These are phyloP conservation scores for Monosporozyma servazzii DNA, from an alignment of 805 yeast species.

Conservation along the genomic window DNA sequence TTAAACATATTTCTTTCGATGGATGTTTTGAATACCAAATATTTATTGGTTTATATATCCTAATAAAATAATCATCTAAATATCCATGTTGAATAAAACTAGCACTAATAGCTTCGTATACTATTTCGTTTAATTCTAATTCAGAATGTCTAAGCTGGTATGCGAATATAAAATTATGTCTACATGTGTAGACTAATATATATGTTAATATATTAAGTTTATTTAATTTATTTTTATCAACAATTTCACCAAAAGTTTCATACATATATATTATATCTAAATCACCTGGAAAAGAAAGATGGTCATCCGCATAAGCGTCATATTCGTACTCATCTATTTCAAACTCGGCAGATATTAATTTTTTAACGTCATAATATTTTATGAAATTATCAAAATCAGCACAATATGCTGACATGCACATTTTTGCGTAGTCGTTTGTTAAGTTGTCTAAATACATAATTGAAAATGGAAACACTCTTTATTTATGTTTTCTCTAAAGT, in stretches of 20 bases:
- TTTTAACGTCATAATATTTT: not conserved
- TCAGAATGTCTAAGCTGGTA: not conserved
- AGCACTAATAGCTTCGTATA: not conserved
- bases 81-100: not conserved
- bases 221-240: not conserved
- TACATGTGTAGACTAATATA: not conserved
- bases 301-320: not conserved
- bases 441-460: not conserved
- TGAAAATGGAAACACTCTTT: too few species aligned
- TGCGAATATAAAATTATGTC: constrained; percentile 1
- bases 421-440: not conserved
- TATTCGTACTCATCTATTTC: not conserved
- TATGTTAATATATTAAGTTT: not conserved
- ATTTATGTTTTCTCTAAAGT: too few species aligned
- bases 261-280: not conserved
- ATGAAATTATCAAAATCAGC: constrained; percentile 1
- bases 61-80: constrained; percentile 1
- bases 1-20: not conserved
- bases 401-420: not conserved
- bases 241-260: not conserved
- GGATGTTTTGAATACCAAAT: constrained; percentile 3
- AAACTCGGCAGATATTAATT: not conserved
- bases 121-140: not conserved
- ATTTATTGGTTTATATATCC: not conserved
- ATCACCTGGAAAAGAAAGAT: not conserved